Evolutionary conservation across 306 rosid species (phyloP).

Genomic region (Hippophae tibetana): DNA sequence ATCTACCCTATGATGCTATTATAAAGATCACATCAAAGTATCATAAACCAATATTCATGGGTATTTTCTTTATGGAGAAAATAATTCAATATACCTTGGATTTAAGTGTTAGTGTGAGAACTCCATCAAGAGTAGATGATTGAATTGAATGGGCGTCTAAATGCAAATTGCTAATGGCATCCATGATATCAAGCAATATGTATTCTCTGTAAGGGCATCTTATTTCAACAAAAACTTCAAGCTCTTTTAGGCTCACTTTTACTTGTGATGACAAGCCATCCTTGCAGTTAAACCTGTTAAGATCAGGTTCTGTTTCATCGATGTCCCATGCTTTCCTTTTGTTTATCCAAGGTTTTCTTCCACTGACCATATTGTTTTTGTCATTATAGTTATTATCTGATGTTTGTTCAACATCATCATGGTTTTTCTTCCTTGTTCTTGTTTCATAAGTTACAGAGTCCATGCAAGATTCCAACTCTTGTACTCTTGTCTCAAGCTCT

Average conservation of each 20-base stretch:
- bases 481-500: slow-evolving; percentile 61
- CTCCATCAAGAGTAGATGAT: slow-evolving; percentile 52
- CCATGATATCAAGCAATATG: slow-evolving; percentile 65
- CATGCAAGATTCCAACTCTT: slow-evolving; percentile 64
- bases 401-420: slow-evolving; percentile 47
- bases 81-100: slow-evolving; percentile 51
- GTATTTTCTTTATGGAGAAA: neutral
- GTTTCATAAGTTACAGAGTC: slow-evolving; percentile 34
- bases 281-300: slow-evolving; percentile 14
- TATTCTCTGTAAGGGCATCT: slow-evolving; percentile 69
- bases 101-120: slow-evolving; percentile 57
- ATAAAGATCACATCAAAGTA: neutral
- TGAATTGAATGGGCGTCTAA: slow-evolving; percentile 63
- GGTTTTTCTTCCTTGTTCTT: slow-evolving; percentile 36
- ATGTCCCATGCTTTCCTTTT: slow-evolving; percentile 63
- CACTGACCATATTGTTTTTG: slow-evolving; percentile 18
- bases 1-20: too few species aligned
- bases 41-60: too few species aligned
- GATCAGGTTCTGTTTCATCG: slow-evolving; percentile 30
- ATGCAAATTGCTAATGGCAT: slow-evolving; percentile 52
- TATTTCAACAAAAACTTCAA: slow-evolving; percentile 62
- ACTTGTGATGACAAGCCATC: slow-evolving; percentile 36
- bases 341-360: slow-evolving; percentile 33
- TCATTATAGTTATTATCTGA: slow-evolving; percentile 30
- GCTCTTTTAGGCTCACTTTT: slow-evolving; percentile 47